A percentile compares a stretch with the other conserved stretches of the same genome.
Conservation (phyloP, 1,284 basidiomycete genomes). For the Cutaneotrichosporon cavernicola region DNA sequence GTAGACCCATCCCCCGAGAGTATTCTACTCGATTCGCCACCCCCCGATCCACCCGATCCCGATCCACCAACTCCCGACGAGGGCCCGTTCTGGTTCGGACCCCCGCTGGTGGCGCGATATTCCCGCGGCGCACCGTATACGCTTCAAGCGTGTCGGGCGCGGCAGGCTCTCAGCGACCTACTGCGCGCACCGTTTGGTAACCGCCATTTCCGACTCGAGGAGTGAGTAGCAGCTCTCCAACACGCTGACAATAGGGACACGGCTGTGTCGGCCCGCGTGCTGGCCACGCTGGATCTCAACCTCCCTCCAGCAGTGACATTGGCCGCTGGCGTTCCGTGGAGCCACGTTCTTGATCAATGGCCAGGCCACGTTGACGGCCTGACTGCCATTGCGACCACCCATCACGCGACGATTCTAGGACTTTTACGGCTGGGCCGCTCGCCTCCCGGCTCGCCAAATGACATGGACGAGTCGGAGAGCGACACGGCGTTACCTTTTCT, state of each 20-base stretch:
- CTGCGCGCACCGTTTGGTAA: neutral
- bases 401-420: neutral
- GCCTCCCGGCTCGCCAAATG: neutral
- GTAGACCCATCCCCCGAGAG: neutral
- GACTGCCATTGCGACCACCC: neutral
- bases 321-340: neutral
- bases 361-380: neutral
- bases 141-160: neutral
- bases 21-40: neutral
- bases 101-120: neutral
- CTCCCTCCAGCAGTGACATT: neutral
- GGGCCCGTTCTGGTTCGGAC: constrained; percentile 4
- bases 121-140: constrained; percentile 1
- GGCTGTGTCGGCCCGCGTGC: neutral
- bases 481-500: neutral
- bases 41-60: neutral
- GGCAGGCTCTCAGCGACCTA: constrained; percentile 1
- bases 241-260: neutral
- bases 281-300: neutral
- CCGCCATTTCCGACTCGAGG: constrained; percentile 2
- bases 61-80: neutral
- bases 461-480: neutral
- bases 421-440: neutral
- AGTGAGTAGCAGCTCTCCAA: neutral
- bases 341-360: neutral